Evolutionary conservation across 169 alveolate species (phyloP).

Genomic region (Plasmodium knowlesi): DNA sequence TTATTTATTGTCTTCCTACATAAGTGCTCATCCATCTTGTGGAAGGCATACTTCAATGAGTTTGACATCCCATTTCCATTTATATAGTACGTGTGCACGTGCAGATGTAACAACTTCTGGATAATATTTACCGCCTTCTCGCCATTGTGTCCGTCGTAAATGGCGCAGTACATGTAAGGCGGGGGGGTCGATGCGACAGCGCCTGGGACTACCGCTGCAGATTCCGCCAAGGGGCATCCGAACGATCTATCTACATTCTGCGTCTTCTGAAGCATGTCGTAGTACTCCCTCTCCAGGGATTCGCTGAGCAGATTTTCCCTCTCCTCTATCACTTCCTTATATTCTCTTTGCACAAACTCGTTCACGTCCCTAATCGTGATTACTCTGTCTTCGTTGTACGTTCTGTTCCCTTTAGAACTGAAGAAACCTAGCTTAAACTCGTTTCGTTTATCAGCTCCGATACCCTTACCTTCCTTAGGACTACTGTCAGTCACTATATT

Average conservation of each 20-base stretch:
- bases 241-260: background rate
- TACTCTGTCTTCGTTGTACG: slow-evolving; percentile 81
- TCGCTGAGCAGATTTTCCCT: background rate
- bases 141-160: slow-evolving; percentile 86
- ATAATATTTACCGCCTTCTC: slow-evolving; percentile 82
- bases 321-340: background rate
- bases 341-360: slow-evolving; percentile 53
- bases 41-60: slow-evolving; percentile 80
- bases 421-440: slow-evolving; percentile 73
- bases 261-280: slow-evolving; percentile 3
- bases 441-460: slow-evolving; percentile 11
- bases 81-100: slow-evolving; percentile 63
- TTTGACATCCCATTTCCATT: slow-evolving; percentile 38
- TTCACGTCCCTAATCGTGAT: slow-evolving; percentile 67
- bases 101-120: slow-evolving; percentile 76
- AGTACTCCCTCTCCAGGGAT: slow-evolving; percentile 31
- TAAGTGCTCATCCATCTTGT: slow-evolving; percentile 80
- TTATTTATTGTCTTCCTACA: slow-evolving; percentile 70
- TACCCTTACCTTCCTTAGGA: background rate
- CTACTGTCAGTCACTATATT: background rate
- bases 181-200: background rate
- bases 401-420: slow-evolving; percentile 78
- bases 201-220: background rate
- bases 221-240: background rate
- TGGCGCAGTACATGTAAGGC: slow-evolving; percentile 78